Evolutionary conservation across 805 yeast genomes (phyloP), one percentile per base, ranked within the genome.

Genomic region (Cyberlindnera meyerae): DNA sequence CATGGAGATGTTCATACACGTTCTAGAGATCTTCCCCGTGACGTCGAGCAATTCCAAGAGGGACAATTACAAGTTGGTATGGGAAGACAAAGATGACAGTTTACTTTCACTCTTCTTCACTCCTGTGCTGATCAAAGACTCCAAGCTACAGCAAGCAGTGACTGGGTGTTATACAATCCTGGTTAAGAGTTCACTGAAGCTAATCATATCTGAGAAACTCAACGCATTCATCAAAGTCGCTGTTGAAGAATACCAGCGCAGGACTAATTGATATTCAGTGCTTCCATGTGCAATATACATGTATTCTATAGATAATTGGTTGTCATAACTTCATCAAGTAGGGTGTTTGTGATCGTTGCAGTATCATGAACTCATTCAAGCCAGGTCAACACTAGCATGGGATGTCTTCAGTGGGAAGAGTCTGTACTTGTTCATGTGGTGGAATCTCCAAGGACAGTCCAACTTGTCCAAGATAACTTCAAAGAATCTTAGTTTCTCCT

Each of bases 371-470:
- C n/a, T n/a, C n/a, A n/a, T n/a, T n/a, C n/a, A n/a, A n/a, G n/a
- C n/a, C n/a, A n/a, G n/a, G n/a, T n/a, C n/a, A n/a, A n/a, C n/a
- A n/a, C n/a, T n/a, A n/a, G n/a, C n/a, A n/a, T n/a, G n/a, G n/a
- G n/a, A n/a, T n/a, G n/a, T n/a, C n/a, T 35, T 36, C 33, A 44
- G 13, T 21, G 54, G 52, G 31, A 48, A 44, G 27, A 48, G 44
- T 42, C 55, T 57, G 39, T 54, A 49, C 15, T 50, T 49, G 20
- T 63, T 58, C 75, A 74, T 68, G 21, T 49, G 58, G 31, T 58
- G 54, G 47, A 82, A 68, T 50, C 80, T 70, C 73, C 78, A 68
- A 14, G 89, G 88, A 48, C 74, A 75, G 55, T 82, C 90, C 51
- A 71, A 54, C 44, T 62, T 63, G 41, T 68, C 82, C 55, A 82